phyloP scores from a whole-genome alignment of 345 rosid genomes.

The Lepidium sativum region DNA sequence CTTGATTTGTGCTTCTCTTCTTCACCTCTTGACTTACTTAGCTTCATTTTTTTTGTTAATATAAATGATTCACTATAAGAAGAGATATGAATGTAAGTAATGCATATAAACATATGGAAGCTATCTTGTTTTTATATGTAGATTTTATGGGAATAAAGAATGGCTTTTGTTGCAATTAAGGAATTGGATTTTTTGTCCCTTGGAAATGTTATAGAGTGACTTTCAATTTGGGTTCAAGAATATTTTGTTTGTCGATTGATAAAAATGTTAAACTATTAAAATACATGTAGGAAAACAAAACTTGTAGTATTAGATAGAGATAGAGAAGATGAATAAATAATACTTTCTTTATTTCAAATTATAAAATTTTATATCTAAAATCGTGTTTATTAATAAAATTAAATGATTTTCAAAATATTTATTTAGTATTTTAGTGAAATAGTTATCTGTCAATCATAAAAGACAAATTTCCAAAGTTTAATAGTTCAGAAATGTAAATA shows the following conservation, averaged over 20 bases:
- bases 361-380: too few species aligned
- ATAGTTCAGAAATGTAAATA: too few species aligned
- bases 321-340: too few species aligned
- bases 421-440: too few species aligned
- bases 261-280: neutral
- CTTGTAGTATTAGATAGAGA: neutral
- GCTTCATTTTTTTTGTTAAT: slow-evolving; percentile 18
- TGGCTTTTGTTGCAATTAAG: slow-evolving; percentile 21
- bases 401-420: too few species aligned
- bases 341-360: too few species aligned
- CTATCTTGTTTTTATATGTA: neutral
- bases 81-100: too few species aligned
- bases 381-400: too few species aligned
- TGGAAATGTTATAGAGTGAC: neutral
- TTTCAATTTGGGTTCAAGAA: neutral
- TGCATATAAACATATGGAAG: neutral
- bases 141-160: neutral
- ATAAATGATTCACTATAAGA: neutral
- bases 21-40: slow-evolving; percentile 20
- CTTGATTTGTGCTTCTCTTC: slow-evolving; percentile 15
- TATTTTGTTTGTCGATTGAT: neutral
- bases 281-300: neutral
- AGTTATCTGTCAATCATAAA: too few species aligned
- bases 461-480: too few species aligned
- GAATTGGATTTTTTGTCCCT: slow-evolving; percentile 3